Percentiles rank a stretch among this genome's conserved stretches.
phyloP scores from a whole-genome alignment of 1,284 basidiomycete species.

The Rhodotorula sp. region DNA sequence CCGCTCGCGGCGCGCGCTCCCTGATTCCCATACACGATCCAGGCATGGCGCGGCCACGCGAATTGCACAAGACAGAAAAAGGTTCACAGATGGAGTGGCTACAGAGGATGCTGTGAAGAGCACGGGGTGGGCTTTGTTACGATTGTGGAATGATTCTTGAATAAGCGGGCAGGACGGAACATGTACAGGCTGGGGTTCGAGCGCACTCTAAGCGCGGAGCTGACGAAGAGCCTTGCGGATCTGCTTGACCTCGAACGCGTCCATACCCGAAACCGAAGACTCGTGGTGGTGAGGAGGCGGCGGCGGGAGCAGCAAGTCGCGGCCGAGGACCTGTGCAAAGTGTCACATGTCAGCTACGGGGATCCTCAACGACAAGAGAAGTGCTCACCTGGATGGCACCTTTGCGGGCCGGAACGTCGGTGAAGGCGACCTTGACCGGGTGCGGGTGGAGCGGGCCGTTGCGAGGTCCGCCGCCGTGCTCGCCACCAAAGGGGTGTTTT shows the following conservation, averaged over 20 bases:
- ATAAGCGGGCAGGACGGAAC: no score
- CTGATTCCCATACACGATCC: no score
- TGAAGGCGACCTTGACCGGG: constrained; percentile 33
- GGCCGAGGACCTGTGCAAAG: constrained; percentile 29
- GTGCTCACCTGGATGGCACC: constrained; percentile 42
- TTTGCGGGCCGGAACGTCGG: constrained; percentile 40
- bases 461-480: constrained; percentile 3
- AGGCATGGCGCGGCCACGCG: no score
- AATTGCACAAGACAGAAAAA: no score
- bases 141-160: no score
- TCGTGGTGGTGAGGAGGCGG: constrained; percentile 36
- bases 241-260: constrained; percentile 6
- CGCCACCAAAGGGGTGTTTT: not conserved
- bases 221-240: constrained; percentile 9
- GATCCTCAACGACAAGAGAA: not conserved
- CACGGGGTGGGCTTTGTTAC: no score
- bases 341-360: not conserved
- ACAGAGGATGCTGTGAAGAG: no score
- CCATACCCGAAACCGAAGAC: constrained; percentile 1
- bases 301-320: constrained; percentile 37
- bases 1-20: no score
- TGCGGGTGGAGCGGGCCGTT: constrained; percentile 1
- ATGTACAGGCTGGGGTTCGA: no score
- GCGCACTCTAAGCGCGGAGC: no score
- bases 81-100: no score